phyloP scores from a whole-genome alignment of 2,329 filamentous ascomycete genomes.

The Aureobasidium sp. region DNA sequence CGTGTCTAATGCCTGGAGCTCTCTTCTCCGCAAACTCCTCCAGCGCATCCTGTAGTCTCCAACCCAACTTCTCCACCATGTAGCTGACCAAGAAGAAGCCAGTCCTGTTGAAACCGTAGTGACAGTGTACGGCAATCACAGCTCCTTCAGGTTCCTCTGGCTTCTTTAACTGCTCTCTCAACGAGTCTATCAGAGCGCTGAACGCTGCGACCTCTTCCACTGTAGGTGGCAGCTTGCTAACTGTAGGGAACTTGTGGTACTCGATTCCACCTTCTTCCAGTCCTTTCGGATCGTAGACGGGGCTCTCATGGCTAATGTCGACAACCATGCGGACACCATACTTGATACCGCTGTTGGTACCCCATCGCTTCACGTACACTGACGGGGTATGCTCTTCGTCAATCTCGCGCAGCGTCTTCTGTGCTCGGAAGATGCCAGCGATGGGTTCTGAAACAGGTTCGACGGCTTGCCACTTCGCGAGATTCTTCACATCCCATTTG shows the following conservation, averaged over 20 bases:
- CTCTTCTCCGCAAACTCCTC: constrained; percentile 64
- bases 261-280: constrained; percentile 36
- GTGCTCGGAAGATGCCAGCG: constrained; percentile 69
- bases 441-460: constrained; percentile 66
- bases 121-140: constrained; percentile 76
- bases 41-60: constrained; percentile 65
- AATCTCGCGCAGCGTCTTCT: constrained; percentile 88
- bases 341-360: constrained; percentile 53
- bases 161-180: constrained; percentile 26
- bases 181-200: constrained; percentile 47
- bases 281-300: constrained; percentile 69
- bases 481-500: constrained; percentile 97
- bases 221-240: constrained; percentile 79
- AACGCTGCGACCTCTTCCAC: constrained; percentile 53
- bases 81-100: constrained; percentile 89
- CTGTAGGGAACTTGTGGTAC: constrained; percentile 77
- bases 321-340: constrained; percentile 47
- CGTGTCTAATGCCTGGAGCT: constrained; percentile 79
- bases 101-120: constrained; percentile 92
- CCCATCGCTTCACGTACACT: constrained; percentile 62
- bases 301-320: constrained; percentile 84
- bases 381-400: constrained; percentile 74
- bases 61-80: constrained; percentile 72
- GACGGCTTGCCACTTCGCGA: constrained; percentile 85
- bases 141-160: constrained; percentile 30